Evolutionary conservation across 108 stramenopile genomes (phyloP), one percentile per base, ranked within the genome.

Genomic region (Cylindrotheca closterium): DNA sequence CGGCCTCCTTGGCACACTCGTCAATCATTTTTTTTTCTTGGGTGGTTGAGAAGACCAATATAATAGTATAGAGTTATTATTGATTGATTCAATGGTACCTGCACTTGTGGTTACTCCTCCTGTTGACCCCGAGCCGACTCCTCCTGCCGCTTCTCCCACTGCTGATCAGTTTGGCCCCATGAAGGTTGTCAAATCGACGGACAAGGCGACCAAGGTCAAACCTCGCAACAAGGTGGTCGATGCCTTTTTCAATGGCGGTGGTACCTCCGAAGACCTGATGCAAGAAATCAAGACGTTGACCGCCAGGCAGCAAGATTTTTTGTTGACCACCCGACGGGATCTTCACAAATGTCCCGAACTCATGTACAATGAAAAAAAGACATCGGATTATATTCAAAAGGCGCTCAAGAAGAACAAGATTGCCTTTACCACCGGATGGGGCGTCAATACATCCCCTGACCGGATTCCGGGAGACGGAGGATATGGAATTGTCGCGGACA

Each of bases 401-500:
- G 55, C 81, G 23, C 56, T 88, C 31, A 58, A 52, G 0, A 77
- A 88, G 23, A 53, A 87, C 55, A 83, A 78, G 26, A 79, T 92
- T 47, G 22, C 66, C 0, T 83, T 50, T 52, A 79, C 77, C 0
- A 83, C 75, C 8, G 90, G 90, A 7, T 92, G 90, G 90, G 87
- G 73, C 4, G 68, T 78, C 47, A 92, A 91, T 71, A 77, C 84
- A 17, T 58, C 77, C 33, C 79, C 78, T 12, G 68, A 84, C 59
- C 57, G 53, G 2, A 66, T 69, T 62, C 68, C 71, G 21, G 73
- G 72, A 26, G 37, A 63, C 25, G 93, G 89, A 4, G 90, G 93
- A n/a, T 80, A 84, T 42, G 93, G 93, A 5, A 68, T 91, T 17
- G 90, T 94, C 10, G 86, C 85, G 1, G 77, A 91, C 51, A 91